phyloP scores from a whole-genome alignment of 495 filamentous ascomycete species.

The Penicillium fimorum region DNA sequence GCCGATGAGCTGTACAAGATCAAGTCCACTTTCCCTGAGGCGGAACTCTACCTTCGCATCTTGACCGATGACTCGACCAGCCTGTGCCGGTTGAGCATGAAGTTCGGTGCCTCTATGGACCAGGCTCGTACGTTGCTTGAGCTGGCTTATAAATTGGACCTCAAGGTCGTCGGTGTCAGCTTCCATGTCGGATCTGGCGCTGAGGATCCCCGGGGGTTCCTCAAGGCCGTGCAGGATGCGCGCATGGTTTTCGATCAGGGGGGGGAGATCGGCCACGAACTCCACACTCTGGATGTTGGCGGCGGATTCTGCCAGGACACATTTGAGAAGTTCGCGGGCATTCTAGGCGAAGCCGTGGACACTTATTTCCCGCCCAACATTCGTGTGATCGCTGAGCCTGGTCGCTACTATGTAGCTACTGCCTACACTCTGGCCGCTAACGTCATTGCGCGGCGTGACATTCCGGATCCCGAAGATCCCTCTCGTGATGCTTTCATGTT shows the following conservation, averaged over 20 bases:
- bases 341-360: conserved; percentile 77
- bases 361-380: conserved; percentile 81
- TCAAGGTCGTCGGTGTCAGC: conserved; percentile 94
- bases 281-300: conserved; percentile 90
- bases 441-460: conserved; percentile 90
- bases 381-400: conserved; percentile 92
- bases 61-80: conserved; percentile 93
- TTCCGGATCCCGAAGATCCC: conserved; percentile 57
- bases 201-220: conserved; percentile 82
- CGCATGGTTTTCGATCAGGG: conserved; percentile 89
- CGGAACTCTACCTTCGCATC: conserved; percentile 91
- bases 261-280: conserved; percentile 66
- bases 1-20: conserved; percentile 98
- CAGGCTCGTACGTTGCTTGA: conserved; percentile 72
- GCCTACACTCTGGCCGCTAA: conserved; percentile 93
- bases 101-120: conserved; percentile 91
- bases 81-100: conserved; percentile 90
- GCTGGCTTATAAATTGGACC: conserved; percentile 79
- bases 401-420: conserved; percentile 89
- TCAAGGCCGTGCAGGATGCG: conserved; percentile 86
- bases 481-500: conserved; percentile 79
- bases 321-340: conserved; percentile 85
- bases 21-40: conserved; percentile 81
- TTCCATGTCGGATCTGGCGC: conserved; percentile 98
- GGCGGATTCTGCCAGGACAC: conserved; percentile 86